These are phyloP conservation scores for Blastocystis sp. DNA, from an alignment of 352 stramenopile genomes.

Conservation along the genomic window DNA sequence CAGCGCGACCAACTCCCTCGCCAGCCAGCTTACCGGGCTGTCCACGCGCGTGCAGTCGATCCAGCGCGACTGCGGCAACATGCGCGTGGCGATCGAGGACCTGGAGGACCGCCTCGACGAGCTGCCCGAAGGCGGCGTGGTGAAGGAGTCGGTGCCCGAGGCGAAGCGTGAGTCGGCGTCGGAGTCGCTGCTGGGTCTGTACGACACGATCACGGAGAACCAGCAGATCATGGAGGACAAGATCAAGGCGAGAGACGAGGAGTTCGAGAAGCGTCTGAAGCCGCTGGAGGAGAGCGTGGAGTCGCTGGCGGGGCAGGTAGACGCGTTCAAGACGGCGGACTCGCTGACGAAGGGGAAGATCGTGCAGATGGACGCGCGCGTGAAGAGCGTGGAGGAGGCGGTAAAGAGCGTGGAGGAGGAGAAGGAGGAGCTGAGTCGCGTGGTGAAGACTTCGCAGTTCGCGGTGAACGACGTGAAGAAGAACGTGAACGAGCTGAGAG, in stretches of 20 bases:
- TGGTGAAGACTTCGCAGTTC: too few species aligned
- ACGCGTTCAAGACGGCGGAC: background rate
- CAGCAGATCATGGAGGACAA: background rate
- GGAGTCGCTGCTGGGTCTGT: background rate
- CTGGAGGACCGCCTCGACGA: background rate
- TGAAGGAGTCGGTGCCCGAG: background rate
- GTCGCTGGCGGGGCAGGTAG: background rate
- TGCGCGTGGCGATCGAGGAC: background rate
- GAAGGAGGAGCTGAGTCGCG: background rate
- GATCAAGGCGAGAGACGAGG: background rate
- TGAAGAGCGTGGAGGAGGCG: background rate
- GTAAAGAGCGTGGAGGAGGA: background rate
- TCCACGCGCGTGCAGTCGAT: background rate
- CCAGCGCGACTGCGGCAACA: background rate
- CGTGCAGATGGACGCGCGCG: background rate
- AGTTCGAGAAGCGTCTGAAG: slow-evolving; percentile 1
- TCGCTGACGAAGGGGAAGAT: background rate
- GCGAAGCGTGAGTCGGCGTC: background rate
- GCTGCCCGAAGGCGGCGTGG: background rate
- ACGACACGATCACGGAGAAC: background rate
- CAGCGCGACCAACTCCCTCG: background rate
- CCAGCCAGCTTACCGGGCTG: background rate
- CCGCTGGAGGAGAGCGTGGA: background rate
- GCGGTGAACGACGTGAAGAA: background rate
- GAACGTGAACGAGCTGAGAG: background rate